These are phyloP conservation scores for Periconia digitata DNA, from an alignment of 2,329 filamentous ascomycete genomes.

Conservation along the genomic window DNA sequence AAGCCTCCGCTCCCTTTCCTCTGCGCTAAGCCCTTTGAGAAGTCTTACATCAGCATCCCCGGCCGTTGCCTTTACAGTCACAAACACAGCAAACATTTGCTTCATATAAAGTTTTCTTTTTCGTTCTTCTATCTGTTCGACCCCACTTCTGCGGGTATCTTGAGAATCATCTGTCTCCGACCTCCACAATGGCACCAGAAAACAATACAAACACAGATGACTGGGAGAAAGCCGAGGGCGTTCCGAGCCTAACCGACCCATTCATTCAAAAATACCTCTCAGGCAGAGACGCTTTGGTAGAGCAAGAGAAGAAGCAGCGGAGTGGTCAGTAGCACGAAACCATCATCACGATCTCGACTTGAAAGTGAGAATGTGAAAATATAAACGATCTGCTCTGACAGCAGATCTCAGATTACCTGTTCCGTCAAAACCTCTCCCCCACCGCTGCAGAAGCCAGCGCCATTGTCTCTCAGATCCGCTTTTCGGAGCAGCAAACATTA, in stretches of 20 bases:
- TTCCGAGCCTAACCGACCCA: constrained; percentile 59
- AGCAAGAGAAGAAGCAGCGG: constrained; percentile 77
- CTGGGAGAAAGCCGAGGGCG: constrained; percentile 46
- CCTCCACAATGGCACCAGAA: constrained; percentile 23
- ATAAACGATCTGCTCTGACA: constrained; percentile 27
- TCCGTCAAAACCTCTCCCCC: constrained; percentile 74
- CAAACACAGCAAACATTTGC: no score
- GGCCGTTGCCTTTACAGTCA: background rate
- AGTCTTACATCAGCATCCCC: constrained; percentile 2
- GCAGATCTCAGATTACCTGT: constrained; percentile 65
- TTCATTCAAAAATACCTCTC: constrained; percentile 81
- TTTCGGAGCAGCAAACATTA: constrained; percentile 71
- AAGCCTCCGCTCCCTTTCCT: background rate
- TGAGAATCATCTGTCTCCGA: background rate
- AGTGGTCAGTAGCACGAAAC: constrained; percentile 61
- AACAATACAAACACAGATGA: constrained; percentile 32
- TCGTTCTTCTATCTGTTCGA: no score
- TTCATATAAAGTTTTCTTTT: no score
- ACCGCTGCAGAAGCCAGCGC: constrained; percentile 75
- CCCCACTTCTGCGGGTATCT: background rate
- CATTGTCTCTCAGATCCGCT: constrained; percentile 78
- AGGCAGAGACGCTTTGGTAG: constrained; percentile 74
- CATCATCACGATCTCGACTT: background rate
- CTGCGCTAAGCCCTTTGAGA: background rate
- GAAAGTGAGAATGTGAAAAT: background rate